Evolutionary conservation across 371 early-diverging fungal species (phyloP).

Genomic region (Dichotomocladium elegans): DNA sequence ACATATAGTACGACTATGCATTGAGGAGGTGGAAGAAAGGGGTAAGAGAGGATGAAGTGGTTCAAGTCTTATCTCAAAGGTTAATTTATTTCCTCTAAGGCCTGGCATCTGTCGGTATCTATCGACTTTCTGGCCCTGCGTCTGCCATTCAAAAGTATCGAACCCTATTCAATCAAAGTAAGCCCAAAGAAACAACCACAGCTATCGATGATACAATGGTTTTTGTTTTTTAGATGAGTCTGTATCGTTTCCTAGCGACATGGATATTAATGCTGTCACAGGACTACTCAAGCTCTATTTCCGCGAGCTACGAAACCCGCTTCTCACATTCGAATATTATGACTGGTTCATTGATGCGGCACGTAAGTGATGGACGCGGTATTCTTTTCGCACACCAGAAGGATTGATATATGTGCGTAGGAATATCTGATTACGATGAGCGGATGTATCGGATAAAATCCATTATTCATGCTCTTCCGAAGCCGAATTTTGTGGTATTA

Average conservation of each 20-base stretch:
- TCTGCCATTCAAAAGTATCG: slow-evolving; percentile 67
- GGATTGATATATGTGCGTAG: slow-evolving; percentile 18
- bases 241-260: slow-evolving; percentile 48
- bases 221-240: slow-evolving; percentile 26
- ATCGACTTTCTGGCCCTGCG: slow-evolving; percentile 77
- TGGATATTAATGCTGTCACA: slow-evolving; percentile 77
- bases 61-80: background rate
- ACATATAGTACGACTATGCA: slow-evolving; percentile 58
- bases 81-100: slow-evolving; percentile 17
- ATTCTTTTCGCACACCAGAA: background rate
- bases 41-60: slow-evolving; percentile 21
- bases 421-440: slow-evolving; percentile 70
- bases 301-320: slow-evolving; percentile 73
- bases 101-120: slow-evolving; percentile 70
- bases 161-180: slow-evolving; percentile 43
- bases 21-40: slow-evolving; percentile 64
- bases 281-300: slow-evolving; percentile 79
- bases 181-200: background rate
- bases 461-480: slow-evolving; percentile 68
- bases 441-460: slow-evolving; percentile 68
- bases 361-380: slow-evolving; percentile 42
- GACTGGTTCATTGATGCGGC: slow-evolving; percentile 74
- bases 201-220: background rate
- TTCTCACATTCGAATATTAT: slow-evolving; percentile 77
- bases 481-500: slow-evolving; percentile 63